Evolutionary conservation across 495 filamentous ascomycete species (phyloP), one percentile per base, ranked within the genome.

Genomic region (Podospora australis): DNA sequence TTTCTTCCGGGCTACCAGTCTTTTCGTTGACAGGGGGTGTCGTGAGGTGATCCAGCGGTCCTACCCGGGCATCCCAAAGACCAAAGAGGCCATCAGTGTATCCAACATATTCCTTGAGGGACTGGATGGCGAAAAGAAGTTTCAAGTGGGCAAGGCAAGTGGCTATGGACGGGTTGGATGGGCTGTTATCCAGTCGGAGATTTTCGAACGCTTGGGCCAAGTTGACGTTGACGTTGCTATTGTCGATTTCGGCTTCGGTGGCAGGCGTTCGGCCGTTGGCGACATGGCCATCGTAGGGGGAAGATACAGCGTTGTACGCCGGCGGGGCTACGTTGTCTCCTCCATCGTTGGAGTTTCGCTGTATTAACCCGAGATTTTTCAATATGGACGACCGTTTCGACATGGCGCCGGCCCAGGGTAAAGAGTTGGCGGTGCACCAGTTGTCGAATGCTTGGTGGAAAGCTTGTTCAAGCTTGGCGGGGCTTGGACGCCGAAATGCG

Each of bases 91-190:
- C 78, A 53, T 86, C 80, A 4, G 64, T 76, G 32, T 75, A 81
- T 2, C 77, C 76, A 23, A 88, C 63, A 10, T 77, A 71, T 49
- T 89, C 79, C 44, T 82, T 83, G 48, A 94, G 63, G 35, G 70
- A 70, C 52, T 85, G 72, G 50, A 94, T 78, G 14, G 80, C 78
- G 44, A 80, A 78, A 8, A 95, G 75, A 7, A 95, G 69, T 64
- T 87, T 88, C 4, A 94, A 72, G 63, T 95, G 88, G 6, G 79
- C 83, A 9, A 88, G 73, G 55, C 84, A 88, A 9, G 67, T 66
- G 38, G 74, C 67, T 16, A 53, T 48, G 13, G 55, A 66, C 11
- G 71, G 55, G 1, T 58, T 35, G 6, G 52, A 21, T 6, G 67
- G 55, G 5, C 19, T 10, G 8, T 54, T 48, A 9, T 61, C 46